Percentiles rank a stretch among this genome's conserved stretches.
Evolutionary conservation across 345 rosid genomes (phyloP).

Genomic region (Citrus trifoliata): DNA sequence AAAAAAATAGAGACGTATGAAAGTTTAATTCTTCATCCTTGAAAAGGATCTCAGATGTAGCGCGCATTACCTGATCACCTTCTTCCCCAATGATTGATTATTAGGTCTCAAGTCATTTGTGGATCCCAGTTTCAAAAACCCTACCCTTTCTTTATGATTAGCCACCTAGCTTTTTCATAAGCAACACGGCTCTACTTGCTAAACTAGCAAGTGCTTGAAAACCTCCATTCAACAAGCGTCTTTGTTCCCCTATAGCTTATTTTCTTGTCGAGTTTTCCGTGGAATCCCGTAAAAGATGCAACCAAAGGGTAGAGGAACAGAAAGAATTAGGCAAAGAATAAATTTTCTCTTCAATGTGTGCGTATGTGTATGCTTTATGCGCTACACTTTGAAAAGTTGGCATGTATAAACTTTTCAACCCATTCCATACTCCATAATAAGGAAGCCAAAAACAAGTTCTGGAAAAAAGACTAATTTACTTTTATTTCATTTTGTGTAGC

Average conservation of each 20-base stretch:
- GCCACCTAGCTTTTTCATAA: not conserved
- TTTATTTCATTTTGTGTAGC: not conserved
- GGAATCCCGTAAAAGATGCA: not conserved
- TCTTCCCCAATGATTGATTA: constrained; percentile 4
- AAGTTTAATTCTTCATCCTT: constrained; percentile 19
- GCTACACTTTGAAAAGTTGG: not conserved
- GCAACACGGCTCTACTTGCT: not conserved
- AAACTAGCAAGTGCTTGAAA: not conserved
- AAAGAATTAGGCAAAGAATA: not conserved
- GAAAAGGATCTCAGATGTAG: not conserved
- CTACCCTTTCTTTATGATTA: not conserved
- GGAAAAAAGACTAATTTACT: not conserved
- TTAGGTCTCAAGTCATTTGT: not conserved
- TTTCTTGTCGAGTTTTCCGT: not conserved
- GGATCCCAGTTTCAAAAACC: constrained; percentile 16
- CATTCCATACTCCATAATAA: too few relatives aligned
- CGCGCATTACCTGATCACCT: not conserved
- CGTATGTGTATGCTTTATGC: not conserved
- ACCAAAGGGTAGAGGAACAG: not conserved
- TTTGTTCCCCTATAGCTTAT: not conserved
- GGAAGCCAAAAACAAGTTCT: not conserved
- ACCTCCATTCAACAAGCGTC: not conserved
- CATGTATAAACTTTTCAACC: not conserved
- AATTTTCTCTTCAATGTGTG: not conserved
- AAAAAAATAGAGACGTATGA: constrained; percentile 17